Evolutionary conservation across 306 rosid genomes (phyloP).

Genomic region (Lathyrus oleraceus): DNA sequence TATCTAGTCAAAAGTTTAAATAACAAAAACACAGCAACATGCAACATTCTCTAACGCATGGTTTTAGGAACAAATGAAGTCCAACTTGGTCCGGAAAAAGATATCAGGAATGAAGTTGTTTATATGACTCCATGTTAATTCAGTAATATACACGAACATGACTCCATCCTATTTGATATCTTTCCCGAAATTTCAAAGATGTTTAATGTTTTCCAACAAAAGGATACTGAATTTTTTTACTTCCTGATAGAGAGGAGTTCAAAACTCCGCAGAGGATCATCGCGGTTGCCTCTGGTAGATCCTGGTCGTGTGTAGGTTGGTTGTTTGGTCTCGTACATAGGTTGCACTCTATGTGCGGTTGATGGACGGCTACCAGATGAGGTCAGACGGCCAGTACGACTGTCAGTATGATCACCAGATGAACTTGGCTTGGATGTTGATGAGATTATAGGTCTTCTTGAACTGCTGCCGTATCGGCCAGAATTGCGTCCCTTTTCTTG

Average conservation of each 20-base stretch:
- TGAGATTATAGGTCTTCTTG: slow-evolving; percentile 69
- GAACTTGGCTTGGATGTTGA: slow-evolving; percentile 72
- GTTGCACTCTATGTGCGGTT: slow-evolving; percentile 51
- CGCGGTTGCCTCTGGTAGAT: slow-evolving; percentile 63
- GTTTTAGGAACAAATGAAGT: slow-evolving; percentile 35
- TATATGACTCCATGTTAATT: slow-evolving; percentile 34
- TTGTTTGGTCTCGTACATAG: slow-evolving; percentile 54
- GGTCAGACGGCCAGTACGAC: slow-evolving; percentile 64
- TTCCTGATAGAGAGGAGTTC: slow-evolving; percentile 95
- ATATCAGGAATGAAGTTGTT: slow-evolving; percentile 34
- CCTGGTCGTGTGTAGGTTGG: slow-evolving; percentile 52
- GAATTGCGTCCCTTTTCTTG: slow-evolving; percentile 71
- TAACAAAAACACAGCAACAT: slow-evolving; percentile 18
- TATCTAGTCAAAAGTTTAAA: slow-evolving; percentile 6
- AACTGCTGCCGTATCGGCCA: slow-evolving; percentile 82
- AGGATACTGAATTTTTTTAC: slow-evolving; percentile 37
- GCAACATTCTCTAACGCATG: slow-evolving; percentile 41
- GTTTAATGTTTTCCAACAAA: slow-evolving; percentile 22
- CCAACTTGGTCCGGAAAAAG: slow-evolving; percentile 35
- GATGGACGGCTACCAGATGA: slow-evolving; percentile 65
- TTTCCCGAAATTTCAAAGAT: slow-evolving; percentile 31
- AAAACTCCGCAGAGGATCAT: slow-evolving; percentile 89
- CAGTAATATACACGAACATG: slow-evolving; percentile 50
- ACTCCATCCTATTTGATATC: slow-evolving; percentile 33
- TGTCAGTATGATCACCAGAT: slow-evolving; percentile 72